Conservation (phyloP, 345 rosid genomes). For the Camelina sativa region DNA sequence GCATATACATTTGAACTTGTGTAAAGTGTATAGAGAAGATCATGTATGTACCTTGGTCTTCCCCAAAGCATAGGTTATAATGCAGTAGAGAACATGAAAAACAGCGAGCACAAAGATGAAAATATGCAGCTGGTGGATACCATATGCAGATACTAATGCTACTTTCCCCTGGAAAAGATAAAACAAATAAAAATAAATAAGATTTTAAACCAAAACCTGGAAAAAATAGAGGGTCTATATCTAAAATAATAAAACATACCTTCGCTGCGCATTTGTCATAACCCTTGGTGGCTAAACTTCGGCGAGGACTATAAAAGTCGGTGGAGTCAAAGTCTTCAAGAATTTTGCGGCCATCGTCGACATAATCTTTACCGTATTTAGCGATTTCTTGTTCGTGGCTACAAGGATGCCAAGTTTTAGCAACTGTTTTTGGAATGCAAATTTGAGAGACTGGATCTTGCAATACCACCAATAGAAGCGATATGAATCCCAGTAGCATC, state of each 20-base stretch:
- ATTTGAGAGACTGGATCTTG: constrained; percentile 54
- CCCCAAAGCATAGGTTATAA: constrained; percentile 65
- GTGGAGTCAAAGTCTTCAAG: constrained; percentile 46
- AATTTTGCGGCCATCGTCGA: constrained; percentile 47
- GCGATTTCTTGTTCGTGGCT: neutral
- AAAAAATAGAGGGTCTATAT: neutral
- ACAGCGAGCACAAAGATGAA: constrained; percentile 82
- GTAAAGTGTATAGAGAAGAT: constrained; percentile 9
- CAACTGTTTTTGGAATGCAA: constrained; percentile 55
- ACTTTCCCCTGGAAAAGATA: constrained; percentile 61
- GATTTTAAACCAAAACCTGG: neutral
- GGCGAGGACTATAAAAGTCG: constrained; percentile 44
- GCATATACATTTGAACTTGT: neutral
- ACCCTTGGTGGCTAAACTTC: constrained; percentile 50
- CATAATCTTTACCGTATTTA: constrained; percentile 20
- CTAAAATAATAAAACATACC: constrained; percentile 42
- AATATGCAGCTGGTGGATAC: constrained; percentile 76
- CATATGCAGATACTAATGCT: constrained; percentile 73
- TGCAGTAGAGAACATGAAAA: constrained; percentile 67
- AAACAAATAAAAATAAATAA: neutral
- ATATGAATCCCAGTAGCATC: constrained; percentile 81
- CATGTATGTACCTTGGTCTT: constrained; percentile 60
- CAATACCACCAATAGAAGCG: constrained; percentile 59
- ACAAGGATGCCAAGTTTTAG: constrained; percentile 78
- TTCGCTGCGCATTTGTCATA: constrained; percentile 49